A percentile compares a stretch with the other conserved stretches of the same genome.
Evolutionary conservation across 2,329 filamentous ascomycete genomes (phyloP).

Genomic region (Stromatinia cepivora): DNA sequence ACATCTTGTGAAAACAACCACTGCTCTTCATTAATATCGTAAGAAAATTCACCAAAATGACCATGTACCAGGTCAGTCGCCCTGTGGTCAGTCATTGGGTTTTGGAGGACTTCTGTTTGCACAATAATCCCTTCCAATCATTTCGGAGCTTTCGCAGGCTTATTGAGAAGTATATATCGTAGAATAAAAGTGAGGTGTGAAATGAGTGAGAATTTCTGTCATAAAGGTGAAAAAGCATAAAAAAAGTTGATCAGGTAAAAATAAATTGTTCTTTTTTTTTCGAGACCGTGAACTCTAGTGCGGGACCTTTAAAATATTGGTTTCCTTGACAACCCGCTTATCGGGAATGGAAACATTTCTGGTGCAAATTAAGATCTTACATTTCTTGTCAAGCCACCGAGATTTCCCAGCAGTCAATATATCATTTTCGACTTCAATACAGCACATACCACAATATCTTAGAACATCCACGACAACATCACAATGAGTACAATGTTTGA

Average conservation of each 20-base stretch:
- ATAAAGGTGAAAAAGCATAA: slow-evolving; percentile 2
- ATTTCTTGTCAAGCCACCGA: not conserved
- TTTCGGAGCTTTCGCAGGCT: slow-evolving; percentile 27
- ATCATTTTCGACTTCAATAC: not conserved
- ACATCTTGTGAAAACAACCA: slow-evolving; percentile 39
- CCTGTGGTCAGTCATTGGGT: slow-evolving; percentile 43
- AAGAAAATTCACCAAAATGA: slow-evolving; percentile 53
- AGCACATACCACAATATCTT: not conserved
- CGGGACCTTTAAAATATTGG: slow-evolving; percentile 20
- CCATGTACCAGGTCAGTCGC: slow-evolving; percentile 53
- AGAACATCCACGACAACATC: not conserved
- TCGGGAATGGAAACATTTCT: not conserved
- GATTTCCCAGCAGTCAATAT: not conserved
- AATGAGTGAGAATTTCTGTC: slow-evolving; percentile 5
- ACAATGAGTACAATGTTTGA: slow-evolving; percentile 65
- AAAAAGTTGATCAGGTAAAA: slow-evolving; percentile 9
- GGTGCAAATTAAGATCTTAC: not conserved
- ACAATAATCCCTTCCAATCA: slow-evolving; percentile 31
- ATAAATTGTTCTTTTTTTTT: slow-evolving; percentile 15
- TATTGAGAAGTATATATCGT: not conserved
- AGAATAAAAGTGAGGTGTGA: not conserved
- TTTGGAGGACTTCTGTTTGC: slow-evolving; percentile 34
- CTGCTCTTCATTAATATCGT: slow-evolving; percentile 41
- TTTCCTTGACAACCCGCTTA: slow-evolving; percentile 26
- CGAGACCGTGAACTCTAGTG: slow-evolving; percentile 1